These are phyloP conservation scores for Oryza australiensis DNA, from an alignment of 176 grass and related monocot genomes.

Conservation along the genomic window DNA sequence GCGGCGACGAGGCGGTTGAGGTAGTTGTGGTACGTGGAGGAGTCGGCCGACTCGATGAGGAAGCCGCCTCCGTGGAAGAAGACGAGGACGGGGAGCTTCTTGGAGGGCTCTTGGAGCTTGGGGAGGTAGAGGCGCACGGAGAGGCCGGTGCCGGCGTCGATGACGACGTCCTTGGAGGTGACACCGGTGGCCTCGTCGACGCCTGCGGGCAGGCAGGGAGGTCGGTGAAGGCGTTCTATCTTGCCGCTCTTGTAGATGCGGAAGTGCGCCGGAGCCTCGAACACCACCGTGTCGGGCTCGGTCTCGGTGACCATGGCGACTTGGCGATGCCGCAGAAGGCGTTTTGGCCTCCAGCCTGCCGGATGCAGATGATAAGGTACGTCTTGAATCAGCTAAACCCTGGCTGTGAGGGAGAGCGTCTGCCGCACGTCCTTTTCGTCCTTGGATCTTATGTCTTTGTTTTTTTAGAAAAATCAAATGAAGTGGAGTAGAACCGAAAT, in stretches of 20 bases:
- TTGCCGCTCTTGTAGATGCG: slow-evolving; percentile 58
- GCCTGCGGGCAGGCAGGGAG: slow-evolving; percentile 12
- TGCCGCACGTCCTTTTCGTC: background rate
- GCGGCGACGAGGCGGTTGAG: slow-evolving; percentile 33
- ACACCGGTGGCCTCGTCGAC: slow-evolving; percentile 49
- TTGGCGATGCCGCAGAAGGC: background rate
- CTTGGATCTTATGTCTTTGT: background rate
- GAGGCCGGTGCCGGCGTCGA: slow-evolving; percentile 44
- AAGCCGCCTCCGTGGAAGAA: slow-evolving; percentile 56
- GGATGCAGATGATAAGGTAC: too few relatives aligned
- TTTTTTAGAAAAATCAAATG: background rate
- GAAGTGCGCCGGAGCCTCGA: slow-evolving; percentile 35
- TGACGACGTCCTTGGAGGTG: slow-evolving; percentile 62
- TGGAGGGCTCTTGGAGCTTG: background rate
- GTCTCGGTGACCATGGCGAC: background rate
- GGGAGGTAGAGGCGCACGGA: slow-evolving; percentile 62
- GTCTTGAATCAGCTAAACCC: too few relatives aligned
- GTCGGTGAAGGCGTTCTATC: slow-evolving; percentile 41
- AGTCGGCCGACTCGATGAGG: slow-evolving; percentile 30
- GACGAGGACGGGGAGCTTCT: slow-evolving; percentile 55
- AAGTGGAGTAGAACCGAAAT: background rate
- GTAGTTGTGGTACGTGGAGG: slow-evolving; percentile 39
- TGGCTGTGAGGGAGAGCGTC: too few relatives aligned
- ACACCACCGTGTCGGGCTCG: slow-evolving; percentile 28
- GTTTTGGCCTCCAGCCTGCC: background rate